Conservation (phyloP, 208 protist species). For the Wallacemonas collosoma region DNA sequence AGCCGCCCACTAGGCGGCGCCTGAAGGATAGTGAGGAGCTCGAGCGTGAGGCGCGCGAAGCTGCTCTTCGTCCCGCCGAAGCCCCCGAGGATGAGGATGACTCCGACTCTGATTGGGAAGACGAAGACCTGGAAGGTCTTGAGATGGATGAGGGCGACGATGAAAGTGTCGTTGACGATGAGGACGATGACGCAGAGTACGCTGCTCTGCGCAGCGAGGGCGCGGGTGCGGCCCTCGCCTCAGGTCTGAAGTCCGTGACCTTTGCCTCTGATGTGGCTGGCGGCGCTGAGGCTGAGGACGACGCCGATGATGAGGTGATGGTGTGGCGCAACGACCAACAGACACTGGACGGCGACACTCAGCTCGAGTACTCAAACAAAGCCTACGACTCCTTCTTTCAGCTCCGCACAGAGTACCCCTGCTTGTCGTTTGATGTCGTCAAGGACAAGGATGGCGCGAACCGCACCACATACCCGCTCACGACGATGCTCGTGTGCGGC, state of each 20-base stretch:
- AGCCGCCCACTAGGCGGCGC: conserved; percentile 24
- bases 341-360: conserved; percentile 19
- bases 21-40: conserved; percentile 44
- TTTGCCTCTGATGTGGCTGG: conserved; percentile 13
- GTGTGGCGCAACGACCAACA: conserved; percentile 51
- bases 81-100: conserved; percentile 32
- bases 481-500: conserved; percentile 93
- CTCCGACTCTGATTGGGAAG: conserved; percentile 13
- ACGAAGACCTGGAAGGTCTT: conserved; percentile 29
- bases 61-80: conserved; percentile 22
- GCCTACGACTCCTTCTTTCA: conserved; percentile 92
- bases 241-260: conserved; percentile 15
- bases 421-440: conserved; percentile 85
- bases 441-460: conserved; percentile 56
- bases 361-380: conserved; percentile 84
- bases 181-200: conserved; percentile 73
- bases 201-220: conserved; percentile 77
- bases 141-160: conserved; percentile 44
- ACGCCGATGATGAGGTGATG: conserved; percentile 26
- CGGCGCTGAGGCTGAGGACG: conserved; percentile 24
- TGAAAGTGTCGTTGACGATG: conserved; percentile 60
- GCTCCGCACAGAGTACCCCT: conserved; percentile 89
- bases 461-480: conserved; percentile 91
- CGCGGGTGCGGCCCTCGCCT: conserved; percentile 28
- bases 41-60: conserved; percentile 41